Evolutionary conservation across 306 rosid genomes (phyloP).

Genomic region (Prunus mongolica): DNA sequence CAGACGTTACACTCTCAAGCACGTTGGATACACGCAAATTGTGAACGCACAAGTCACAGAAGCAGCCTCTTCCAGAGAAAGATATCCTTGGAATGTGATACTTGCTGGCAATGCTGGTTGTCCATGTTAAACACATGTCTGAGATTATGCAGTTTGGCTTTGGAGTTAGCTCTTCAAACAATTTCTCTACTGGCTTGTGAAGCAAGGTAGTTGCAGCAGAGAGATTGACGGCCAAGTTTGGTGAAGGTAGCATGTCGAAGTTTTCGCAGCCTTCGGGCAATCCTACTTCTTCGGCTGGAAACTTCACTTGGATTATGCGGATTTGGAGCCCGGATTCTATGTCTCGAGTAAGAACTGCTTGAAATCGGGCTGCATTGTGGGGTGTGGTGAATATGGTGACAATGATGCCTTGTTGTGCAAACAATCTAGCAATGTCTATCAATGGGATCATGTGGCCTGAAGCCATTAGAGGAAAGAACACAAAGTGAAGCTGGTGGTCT

Average conservation of each 20-base stretch:
- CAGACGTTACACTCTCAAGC: not conserved
- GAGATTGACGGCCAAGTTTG: not conserved
- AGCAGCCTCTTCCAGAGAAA: constrained; percentile 40
- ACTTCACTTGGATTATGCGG: constrained; percentile 1
- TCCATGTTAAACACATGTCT: constrained; percentile 40
- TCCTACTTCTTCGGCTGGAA: constrained; percentile 24
- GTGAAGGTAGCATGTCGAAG: constrained; percentile 36
- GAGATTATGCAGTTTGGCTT: constrained; percentile 42
- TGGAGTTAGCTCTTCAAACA: constrained; percentile 27
- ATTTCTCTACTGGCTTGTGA: constrained; percentile 24
- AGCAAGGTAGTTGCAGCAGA: constrained; percentile 18
- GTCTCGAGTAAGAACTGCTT: not conserved
- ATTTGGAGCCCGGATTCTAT: constrained; percentile 8
- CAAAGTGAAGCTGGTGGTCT: constrained; percentile 25
- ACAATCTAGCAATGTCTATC: constrained; percentile 27
- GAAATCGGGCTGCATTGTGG: constrained; percentile 18
- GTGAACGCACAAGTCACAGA: constrained; percentile 23
- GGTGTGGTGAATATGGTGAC: constrained; percentile 32
- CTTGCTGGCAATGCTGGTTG: constrained; percentile 39
- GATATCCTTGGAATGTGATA: constrained; percentile 54
- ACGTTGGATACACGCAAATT: constrained; percentile 1
- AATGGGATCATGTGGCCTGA: constrained; percentile 33
- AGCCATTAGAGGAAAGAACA: constrained; percentile 28
- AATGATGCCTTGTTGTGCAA: constrained; percentile 13
- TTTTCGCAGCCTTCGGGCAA: constrained; percentile 29